These are phyloP conservation scores for Erodium maritimum DNA, from an alignment of 345 rosid genomes.

Conservation along the genomic window DNA sequence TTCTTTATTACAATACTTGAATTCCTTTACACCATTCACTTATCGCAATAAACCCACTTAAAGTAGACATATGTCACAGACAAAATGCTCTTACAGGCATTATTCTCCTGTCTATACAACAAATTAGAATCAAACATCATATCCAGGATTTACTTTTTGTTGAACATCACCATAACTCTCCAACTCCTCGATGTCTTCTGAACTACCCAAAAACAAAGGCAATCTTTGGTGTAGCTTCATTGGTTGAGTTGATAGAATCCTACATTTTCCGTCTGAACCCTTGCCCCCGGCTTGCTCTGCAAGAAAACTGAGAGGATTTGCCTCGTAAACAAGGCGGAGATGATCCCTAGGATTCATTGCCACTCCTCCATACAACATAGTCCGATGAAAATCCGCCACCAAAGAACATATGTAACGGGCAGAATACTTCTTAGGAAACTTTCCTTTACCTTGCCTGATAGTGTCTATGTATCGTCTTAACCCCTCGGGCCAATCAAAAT, in stretches of 20 bases:
- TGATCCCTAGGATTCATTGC: slow-evolving; percentile 96
- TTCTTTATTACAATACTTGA: too few species aligned
- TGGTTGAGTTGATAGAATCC: slow-evolving; percentile 76
- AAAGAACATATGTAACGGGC: slow-evolving; percentile 89
- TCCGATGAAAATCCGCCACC: slow-evolving; percentile 89
- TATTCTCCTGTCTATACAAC: too few species aligned
- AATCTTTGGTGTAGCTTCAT: slow-evolving; percentile 80
- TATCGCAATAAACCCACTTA: too few species aligned
- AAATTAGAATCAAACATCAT: slow-evolving; percentile 60
- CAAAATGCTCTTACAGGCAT: too few species aligned
- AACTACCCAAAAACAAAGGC: slow-evolving; percentile 77
- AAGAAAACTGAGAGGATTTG: slow-evolving; percentile 82
- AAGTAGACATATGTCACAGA: too few species aligned
- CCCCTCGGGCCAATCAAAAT: slow-evolving; percentile 93
- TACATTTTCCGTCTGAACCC: slow-evolving; percentile 67
- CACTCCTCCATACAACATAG: slow-evolving; percentile 75
- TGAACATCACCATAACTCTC: slow-evolving; percentile 79
- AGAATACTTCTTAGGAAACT: slow-evolving; percentile 78
- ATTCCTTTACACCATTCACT: too few species aligned
- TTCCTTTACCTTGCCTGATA: slow-evolving; percentile 80
- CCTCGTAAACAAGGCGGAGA: slow-evolving; percentile 83
- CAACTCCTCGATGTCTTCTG: slow-evolving; percentile 66
- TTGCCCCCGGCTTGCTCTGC: slow-evolving; percentile 83
- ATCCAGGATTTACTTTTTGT: slow-evolving; percentile 88
- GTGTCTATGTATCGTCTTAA: slow-evolving; percentile 70